phyloP scores from a whole-genome alignment of 2,329 filamentous ascomycete species.

The Trichoderma harzianum region DNA sequence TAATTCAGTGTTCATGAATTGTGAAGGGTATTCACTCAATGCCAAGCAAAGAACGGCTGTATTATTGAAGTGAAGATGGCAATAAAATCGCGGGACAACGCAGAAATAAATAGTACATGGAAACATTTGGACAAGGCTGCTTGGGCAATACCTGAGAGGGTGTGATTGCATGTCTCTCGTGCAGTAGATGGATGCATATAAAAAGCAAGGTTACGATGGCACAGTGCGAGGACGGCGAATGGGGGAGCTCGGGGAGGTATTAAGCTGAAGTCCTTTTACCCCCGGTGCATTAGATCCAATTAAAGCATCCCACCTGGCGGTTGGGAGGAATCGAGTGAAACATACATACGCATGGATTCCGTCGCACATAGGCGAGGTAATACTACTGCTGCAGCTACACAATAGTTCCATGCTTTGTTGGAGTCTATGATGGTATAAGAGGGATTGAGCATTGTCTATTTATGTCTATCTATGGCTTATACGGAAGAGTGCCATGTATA shows the following conservation, averaged over 20 bases:
- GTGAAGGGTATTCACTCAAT: neutral
- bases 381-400: neutral
- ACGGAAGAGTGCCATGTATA: neutral
- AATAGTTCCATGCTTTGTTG: neutral
- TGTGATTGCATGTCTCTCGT: conserved; percentile 4
- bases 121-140: neutral
- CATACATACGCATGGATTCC: neutral
- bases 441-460: neutral
- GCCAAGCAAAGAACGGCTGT: neutral
- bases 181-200: conserved; percentile 3
- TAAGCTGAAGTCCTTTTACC: conserved; percentile 4
- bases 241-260: neutral
- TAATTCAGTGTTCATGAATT: neutral
- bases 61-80: neutral
- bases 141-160: neutral
- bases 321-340: conserved; percentile 6
- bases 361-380: conserved; percentile 3
- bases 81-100: neutral
- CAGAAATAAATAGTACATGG: neutral
- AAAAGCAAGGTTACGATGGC: neutral
- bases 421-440: neutral
- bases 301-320: conserved; percentile 8
- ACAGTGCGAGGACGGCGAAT: neutral
- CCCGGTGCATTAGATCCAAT: neutral
- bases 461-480: neutral